These are phyloP conservation scores for Pichia sp. DNA, from an alignment of 1,139 yeast genomes.

Conservation along the genomic window DNA sequence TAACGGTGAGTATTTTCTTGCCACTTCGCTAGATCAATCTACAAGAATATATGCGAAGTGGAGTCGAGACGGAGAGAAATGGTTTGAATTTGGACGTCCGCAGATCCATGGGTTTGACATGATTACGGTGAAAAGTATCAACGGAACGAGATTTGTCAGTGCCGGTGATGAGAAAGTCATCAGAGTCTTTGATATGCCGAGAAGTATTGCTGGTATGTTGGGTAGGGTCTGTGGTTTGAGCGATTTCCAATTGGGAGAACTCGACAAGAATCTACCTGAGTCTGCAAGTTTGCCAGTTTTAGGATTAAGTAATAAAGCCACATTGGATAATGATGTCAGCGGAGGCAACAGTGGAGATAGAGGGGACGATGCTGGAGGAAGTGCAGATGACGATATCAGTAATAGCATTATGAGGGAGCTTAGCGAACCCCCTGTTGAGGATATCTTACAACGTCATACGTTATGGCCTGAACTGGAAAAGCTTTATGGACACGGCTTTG, in stretches of 20 bases:
- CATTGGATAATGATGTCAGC: constrained; percentile 33
- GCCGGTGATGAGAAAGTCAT: constrained; percentile 96
- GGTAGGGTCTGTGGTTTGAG: constrained; percentile 41
- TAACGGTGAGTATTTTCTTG: constrained; percentile 61
- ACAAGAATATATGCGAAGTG: constrained; percentile 77
- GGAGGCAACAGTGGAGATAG: constrained; percentile 41
- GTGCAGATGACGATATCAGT: constrained; percentile 36
- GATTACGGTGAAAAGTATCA: constrained; percentile 70
- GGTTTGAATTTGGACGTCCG: constrained; percentile 95
- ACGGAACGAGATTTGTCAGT: constrained; percentile 66
- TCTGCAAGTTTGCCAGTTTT: constrained; percentile 89
- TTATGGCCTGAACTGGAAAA: constrained; percentile 95
- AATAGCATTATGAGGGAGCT: constrained; percentile 46
- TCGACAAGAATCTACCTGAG: constrained; percentile 48
- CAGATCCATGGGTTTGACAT: constrained; percentile 98
- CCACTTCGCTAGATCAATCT: constrained; percentile 88
- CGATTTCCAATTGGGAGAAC: constrained; percentile 33
- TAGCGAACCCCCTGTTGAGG: constrained; percentile 72
- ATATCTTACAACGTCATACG: constrained; percentile 84
- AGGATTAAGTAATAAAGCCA: constrained; percentile 91
- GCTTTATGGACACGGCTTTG: constrained; percentile 96
- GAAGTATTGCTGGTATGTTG: constrained; percentile 63
- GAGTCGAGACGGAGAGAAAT: constrained; percentile 38
- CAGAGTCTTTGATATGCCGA: constrained; percentile 88
- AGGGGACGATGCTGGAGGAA: constrained; percentile 38